Percentiles rank a stretch among this genome's conserved stretches.
Evolutionary conservation across 495 filamentous ascomycete genomes (phyloP).

Genomic region (Tuber indicum): DNA sequence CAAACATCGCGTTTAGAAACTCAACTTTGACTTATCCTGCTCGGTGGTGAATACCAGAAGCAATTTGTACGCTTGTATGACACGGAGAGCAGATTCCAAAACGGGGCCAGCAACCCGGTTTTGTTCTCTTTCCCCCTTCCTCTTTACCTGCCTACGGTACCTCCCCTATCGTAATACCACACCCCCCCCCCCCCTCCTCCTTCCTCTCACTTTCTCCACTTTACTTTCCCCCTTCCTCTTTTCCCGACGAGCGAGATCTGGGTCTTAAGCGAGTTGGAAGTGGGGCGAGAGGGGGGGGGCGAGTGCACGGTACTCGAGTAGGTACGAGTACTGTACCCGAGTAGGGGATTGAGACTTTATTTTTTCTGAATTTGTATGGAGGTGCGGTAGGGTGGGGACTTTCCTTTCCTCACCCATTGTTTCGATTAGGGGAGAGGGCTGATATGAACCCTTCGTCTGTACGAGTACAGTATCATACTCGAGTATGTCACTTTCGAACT

Average conservation of each 20-base stretch:
- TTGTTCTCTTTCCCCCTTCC: not conserved
- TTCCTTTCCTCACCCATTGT: not conserved
- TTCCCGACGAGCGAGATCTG: too few species aligned
- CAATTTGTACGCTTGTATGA: not conserved
- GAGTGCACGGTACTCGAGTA: not conserved
- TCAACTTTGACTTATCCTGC: not conserved
- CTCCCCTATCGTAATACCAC: not conserved
- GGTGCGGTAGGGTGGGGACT: not conserved
- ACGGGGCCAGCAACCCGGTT: slow-evolving; percentile 3
- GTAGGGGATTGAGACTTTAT: not conserved
- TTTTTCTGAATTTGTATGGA: not conserved
- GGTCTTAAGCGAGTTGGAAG: not conserved
- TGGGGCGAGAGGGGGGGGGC: not conserved
- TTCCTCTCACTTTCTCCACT: too few species aligned
- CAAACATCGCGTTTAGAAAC: slow-evolving; percentile 1
- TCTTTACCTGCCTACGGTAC: not conserved
- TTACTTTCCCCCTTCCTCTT: too few species aligned
- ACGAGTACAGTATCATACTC: too few species aligned
- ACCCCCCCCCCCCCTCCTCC: not conserved
- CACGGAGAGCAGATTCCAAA: slow-evolving; percentile 5
- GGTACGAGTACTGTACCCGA: not conserved
- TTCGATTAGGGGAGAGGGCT: not conserved
- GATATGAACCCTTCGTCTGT: not conserved
- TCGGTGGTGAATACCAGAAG: not conserved
- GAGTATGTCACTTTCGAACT: not conserved